These are phyloP conservation scores for Serendipita indica DNA, from an alignment of 768 basidiomycete species.

Conservation along the genomic window DNA sequence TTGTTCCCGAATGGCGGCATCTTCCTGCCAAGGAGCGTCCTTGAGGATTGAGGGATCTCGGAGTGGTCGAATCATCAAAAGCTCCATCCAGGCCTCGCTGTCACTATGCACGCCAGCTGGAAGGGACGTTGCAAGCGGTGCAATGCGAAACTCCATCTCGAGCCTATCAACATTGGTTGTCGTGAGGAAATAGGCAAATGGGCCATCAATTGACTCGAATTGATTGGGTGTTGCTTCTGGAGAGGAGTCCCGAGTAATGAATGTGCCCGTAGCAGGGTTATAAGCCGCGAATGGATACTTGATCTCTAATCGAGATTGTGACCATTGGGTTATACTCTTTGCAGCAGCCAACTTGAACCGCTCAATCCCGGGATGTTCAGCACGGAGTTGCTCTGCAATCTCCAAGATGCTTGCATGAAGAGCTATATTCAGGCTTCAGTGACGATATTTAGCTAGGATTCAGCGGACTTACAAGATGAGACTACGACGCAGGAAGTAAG, in stretches of 20 bases:
- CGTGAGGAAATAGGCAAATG: conserved; percentile 75
- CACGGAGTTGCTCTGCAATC: conserved; percentile 63
- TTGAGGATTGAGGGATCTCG: conserved; percentile 34
- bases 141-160: conserved; percentile 67
- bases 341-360: conserved; percentile 77
- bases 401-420: conserved; percentile 75
- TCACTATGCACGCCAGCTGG: conserved; percentile 28
- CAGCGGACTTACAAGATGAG: conserved; percentile 34
- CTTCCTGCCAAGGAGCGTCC: conserved; percentile 16
- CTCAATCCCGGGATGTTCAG: conserved; percentile 57
- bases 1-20: conserved; percentile 29
- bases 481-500: conserved; percentile 65
- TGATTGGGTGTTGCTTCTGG: background rate
- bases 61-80: conserved; percentile 61
- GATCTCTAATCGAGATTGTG: conserved; percentile 42
- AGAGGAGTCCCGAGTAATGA: conserved; percentile 20
- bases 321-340: conserved; percentile 62
- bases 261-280: conserved; percentile 34
- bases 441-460: conserved; percentile 31
- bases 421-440: conserved; percentile 19
- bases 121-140: conserved; percentile 40
- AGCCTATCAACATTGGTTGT: conserved; percentile 74
- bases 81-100: conserved; percentile 39
- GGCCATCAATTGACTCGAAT: conserved; percentile 37
- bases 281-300: conserved; percentile 38